Conservation (phyloP, 139 green algal genomes). For the Chlamydomonas eustigma region DNA sequence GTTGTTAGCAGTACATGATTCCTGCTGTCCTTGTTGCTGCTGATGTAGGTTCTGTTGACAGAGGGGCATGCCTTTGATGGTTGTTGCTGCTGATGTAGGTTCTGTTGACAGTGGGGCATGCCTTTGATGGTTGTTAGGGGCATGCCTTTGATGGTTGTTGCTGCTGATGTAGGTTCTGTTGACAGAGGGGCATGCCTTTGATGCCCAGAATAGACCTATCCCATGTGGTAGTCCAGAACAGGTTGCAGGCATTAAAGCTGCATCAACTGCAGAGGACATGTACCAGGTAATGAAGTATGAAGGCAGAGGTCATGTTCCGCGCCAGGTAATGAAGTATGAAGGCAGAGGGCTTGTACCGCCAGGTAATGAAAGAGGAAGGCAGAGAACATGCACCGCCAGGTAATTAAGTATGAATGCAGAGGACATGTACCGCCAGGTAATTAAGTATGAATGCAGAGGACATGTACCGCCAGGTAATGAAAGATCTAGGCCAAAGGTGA, state of each 20-base stretch:
- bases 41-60: no score
- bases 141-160: no score
- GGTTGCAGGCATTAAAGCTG: slow-evolving; percentile 40
- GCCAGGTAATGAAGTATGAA: slow-evolving; percentile 30
- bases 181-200: slow-evolving; percentile 50
- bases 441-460: neutral
- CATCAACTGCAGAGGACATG: slow-evolving; percentile 61
- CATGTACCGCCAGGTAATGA: slow-evolving; percentile 43
- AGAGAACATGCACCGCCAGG: slow-evolving; percentile 66
- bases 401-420: slow-evolving; percentile 13
- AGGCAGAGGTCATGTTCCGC: slow-evolving; percentile 38
- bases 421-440: slow-evolving; percentile 48
- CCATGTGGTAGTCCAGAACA: slow-evolving; percentile 42
- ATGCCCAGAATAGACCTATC: slow-evolving; percentile 57
- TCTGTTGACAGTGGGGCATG: no score
- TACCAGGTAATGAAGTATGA: slow-evolving; percentile 40
- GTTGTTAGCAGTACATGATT: no score
- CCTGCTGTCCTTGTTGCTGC: no score
- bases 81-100: no score
- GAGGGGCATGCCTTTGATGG: no score
- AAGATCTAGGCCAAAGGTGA: slow-evolving; percentile 22
- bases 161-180: slow-evolving; percentile 42
- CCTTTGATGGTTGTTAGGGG: slow-evolving; percentile 56
- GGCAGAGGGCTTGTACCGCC: slow-evolving; percentile 35
- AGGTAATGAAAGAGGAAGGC: slow-evolving; percentile 28